Conservation (phyloP, 208 protist species). For the Leishmania martiniquensis region DNA sequence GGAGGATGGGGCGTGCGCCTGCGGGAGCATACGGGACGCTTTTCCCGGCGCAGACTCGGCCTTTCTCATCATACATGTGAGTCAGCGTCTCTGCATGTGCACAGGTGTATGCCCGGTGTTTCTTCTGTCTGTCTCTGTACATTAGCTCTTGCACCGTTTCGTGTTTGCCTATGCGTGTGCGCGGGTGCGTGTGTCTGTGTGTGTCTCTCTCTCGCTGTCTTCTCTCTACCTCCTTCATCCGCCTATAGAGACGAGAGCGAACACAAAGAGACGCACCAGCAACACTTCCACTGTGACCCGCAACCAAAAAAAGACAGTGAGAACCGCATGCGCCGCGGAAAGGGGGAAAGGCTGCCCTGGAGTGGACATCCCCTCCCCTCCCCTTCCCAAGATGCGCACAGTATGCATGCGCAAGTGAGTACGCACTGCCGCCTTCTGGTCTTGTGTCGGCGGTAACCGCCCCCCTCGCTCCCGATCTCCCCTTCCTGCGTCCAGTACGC, state of each 20-base stretch:
- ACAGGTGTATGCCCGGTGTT: not conserved
- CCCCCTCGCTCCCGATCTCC: not conserved
- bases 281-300: not conserved
- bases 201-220: not conserved
- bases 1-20: not conserved
- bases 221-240: not conserved
- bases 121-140: not conserved
- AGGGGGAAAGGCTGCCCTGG: too few species aligned
- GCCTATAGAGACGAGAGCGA: not conserved
- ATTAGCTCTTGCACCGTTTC: not conserved
- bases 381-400: not conserved
- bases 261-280: not conserved
- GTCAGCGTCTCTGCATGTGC: conserved; percentile 1
- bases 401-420: not conserved
- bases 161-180: not conserved
- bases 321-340: too few species aligned
- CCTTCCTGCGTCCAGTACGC: not conserved
- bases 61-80: not conserved
- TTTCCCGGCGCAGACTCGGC: not conserved
- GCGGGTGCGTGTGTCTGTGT: not conserved
- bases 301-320: too few species aligned
- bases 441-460: not conserved
- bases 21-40: not conserved
- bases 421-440: not conserved
- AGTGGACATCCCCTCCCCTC: too few species aligned